Evolutionary conservation across 208 protist species (phyloP).

Genomic region (Wallacemonas sp.): DNA sequence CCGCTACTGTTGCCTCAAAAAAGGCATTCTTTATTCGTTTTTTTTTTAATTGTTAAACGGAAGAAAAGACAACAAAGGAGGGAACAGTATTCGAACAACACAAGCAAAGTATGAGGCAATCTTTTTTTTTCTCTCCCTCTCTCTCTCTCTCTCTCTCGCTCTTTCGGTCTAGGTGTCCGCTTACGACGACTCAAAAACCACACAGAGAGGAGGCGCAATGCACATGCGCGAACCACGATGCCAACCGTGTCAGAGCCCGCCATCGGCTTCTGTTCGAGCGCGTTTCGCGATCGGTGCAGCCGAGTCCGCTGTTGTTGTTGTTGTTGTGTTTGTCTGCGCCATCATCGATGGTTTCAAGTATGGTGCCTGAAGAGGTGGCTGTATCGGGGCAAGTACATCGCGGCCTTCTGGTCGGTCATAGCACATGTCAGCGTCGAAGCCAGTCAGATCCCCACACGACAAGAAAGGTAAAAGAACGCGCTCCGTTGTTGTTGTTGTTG

Average conservation of each 20-base stretch:
- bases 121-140: neutral
- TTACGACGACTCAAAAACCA: no score
- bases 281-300: neutral
- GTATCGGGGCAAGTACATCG: slow-evolving; percentile 60
- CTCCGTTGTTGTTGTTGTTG: neutral
- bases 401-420: slow-evolving; percentile 48
- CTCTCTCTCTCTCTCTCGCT: neutral
- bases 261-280: neutral
- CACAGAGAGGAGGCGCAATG: no score
- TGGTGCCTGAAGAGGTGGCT: slow-evolving; percentile 74
- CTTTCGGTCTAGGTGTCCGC: no score
- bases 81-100: no score
- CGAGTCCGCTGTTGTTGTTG: neutral
- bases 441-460: slow-evolving; percentile 96
- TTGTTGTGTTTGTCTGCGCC: neutral
- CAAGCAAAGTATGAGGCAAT: slow-evolving; percentile 7
- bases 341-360: slow-evolving; percentile 37
- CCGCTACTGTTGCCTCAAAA: neutral
- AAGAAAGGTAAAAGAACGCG: slow-evolving; percentile 94
- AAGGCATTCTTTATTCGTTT: neutral
- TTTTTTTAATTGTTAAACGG: neutral
- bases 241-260: no score
- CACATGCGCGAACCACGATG: no score
- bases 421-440: slow-evolving; percentile 93
- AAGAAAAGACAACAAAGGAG: slow-evolving; percentile 20